phyloP scores from a whole-genome alignment of 2,329 filamentous ascomycete genomes.

The Monosporascus cannonballus region DNA sequence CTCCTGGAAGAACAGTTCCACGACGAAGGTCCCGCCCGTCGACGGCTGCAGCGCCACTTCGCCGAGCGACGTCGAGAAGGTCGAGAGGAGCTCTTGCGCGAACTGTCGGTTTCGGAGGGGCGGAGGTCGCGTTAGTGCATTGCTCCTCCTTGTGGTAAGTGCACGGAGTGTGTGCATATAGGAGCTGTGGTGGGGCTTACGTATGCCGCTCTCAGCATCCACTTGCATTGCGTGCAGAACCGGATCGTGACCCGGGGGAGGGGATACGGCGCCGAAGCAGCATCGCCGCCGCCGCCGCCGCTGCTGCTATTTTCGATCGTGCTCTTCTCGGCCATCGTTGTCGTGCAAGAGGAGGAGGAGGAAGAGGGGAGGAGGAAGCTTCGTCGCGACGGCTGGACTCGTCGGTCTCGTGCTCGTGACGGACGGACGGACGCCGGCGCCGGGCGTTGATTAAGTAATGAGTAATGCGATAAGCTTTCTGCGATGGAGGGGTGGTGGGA shows the following conservation, averaged over 20 bases:
- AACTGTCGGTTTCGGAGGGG: conserved; percentile 48
- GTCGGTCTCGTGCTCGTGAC: too few species aligned
- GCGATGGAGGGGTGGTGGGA: too few species aligned
- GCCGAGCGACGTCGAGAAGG: conserved; percentile 76
- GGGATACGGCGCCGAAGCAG: conserved; percentile 22
- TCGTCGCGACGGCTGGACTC: neutral
- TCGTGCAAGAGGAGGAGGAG: too few species aligned
- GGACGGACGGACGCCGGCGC: too few species aligned
- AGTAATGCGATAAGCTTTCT: too few species aligned
- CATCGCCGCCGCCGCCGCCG: conserved; percentile 1
- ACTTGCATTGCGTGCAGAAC: conserved; percentile 91
- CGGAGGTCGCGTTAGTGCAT: neutral
- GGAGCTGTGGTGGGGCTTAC: conserved; percentile 40
- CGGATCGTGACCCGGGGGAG: conserved; percentile 78
- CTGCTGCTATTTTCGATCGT: neutral
- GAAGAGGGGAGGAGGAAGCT: neutral
- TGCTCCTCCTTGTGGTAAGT: neutral
- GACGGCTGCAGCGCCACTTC: conserved; percentile 83
- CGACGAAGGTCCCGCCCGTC: conserved; percentile 77
- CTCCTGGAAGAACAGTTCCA: conserved; percentile 50
- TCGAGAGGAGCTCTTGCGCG: conserved; percentile 91
- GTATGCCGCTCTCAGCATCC: conserved; percentile 83
- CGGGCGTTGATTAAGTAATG: too few species aligned
- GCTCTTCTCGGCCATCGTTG: neutral
- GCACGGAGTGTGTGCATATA: neutral